Percentiles rank a stretch among this genome's conserved stretches.
phyloP scores from a whole-genome alignment of 1,284 basidiomycete genomes.

The Mycosarcoma maydis region DNA sequence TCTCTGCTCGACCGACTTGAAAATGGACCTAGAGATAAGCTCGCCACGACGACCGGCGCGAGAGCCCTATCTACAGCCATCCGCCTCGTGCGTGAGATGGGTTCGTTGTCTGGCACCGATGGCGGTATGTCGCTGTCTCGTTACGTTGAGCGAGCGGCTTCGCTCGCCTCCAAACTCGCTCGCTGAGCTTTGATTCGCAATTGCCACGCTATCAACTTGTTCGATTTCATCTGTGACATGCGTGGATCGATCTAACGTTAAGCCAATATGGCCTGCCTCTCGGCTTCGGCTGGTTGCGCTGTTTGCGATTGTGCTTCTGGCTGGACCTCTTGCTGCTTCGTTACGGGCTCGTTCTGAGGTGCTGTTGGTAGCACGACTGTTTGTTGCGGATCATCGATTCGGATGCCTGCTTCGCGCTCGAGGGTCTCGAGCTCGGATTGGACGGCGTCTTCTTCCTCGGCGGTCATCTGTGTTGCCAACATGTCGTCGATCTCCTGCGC shows the following conservation, averaged over 20 bases:
- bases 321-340: conserved; percentile 11
- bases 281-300: conserved; percentile 13
- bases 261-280: conserved; percentile 31
- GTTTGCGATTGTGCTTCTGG: conserved; percentile 13
- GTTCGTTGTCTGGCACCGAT: conserved; percentile 18
- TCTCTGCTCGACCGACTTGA: conserved; percentile 33
- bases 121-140: conserved; percentile 32
- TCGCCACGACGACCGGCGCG: conserved; percentile 1
- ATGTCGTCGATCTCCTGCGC: conserved; percentile 87
- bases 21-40: conserved; percentile 15
- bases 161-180: conserved; percentile 6
- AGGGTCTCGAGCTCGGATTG: conserved; percentile 73
- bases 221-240: neutral
- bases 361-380: conserved; percentile 26
- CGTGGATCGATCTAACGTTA: conserved; percentile 4
- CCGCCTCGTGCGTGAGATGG: conserved; percentile 33
- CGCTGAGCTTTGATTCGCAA: neutral
- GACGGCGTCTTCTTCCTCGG: conserved; percentile 93
- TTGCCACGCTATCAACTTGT: neutral
- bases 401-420: conserved; percentile 40
- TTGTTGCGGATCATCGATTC: conserved; percentile 14
- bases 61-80: conserved; percentile 17
- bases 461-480: conserved; percentile 80
- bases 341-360: conserved; percentile 38
- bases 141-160: conserved; percentile 25